These are phyloP conservation scores for Tricholoma sp. DNA, from an alignment of 768 basidiomycete genomes.

Conservation along the genomic window DNA sequence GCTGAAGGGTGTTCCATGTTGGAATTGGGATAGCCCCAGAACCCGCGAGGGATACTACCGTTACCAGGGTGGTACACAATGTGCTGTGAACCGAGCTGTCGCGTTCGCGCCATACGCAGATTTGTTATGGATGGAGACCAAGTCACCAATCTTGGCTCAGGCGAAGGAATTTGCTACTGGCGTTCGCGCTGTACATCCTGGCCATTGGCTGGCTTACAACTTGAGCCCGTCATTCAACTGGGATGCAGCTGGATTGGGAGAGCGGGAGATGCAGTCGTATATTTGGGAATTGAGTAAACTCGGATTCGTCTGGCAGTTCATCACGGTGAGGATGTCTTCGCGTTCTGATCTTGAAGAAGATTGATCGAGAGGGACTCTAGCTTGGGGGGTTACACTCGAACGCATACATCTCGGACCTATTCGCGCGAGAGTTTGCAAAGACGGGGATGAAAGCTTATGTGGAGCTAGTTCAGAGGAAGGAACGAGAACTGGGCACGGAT, in stretches of 20 bases:
- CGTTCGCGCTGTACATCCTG: conserved; percentile 75
- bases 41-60: conserved; percentile 97
- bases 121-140: conserved; percentile 95
- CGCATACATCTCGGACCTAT: conserved; percentile 91
- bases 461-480: conserved; percentile 86
- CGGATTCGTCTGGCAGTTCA: conserved; percentile 99
- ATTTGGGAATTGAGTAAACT: conserved; percentile 94
- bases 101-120: conserved; percentile 95
- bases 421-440: conserved; percentile 82
- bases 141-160: conserved; percentile 87
- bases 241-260: conserved; percentile 87
- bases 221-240: conserved; percentile 92
- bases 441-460: conserved; percentile 99
- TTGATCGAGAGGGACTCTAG: conserved; percentile 34
- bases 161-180: conserved; percentile 90
- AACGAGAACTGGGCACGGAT: conserved; percentile 91
- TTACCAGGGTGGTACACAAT: conserved; percentile 95
- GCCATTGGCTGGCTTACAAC: conserved; percentile 97
- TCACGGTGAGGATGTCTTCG: conserved; percentile 59
- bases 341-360: neutral
- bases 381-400: conserved; percentile 97
- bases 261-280: conserved; percentile 80
- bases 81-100: conserved; percentile 86
- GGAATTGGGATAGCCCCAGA: conserved; percentile 93
- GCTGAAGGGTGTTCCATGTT: conserved; percentile 70